phyloP scores from a whole-genome alignment of 805 yeast genomes.

The Starmerella floris region DNA sequence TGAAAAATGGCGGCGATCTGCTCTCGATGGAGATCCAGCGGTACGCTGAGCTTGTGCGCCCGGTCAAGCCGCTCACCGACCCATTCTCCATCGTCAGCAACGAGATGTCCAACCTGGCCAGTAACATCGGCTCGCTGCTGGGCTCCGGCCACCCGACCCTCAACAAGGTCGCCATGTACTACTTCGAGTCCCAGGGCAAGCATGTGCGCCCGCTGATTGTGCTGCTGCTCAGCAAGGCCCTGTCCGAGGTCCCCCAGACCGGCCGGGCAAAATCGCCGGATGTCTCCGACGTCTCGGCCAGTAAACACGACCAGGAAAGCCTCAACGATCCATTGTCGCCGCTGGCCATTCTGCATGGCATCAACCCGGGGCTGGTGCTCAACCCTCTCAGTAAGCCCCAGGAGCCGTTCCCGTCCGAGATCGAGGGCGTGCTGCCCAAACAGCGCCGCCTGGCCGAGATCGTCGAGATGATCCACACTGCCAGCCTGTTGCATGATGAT shows the following conservation, averaged over 20 bases:
- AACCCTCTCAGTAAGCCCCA: conserved; percentile 78
- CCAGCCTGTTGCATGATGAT: conserved; percentile 88
- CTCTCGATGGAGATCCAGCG: conserved; percentile 21
- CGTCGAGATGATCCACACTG: conserved; percentile 97
- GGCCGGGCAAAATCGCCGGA: conserved; percentile 52
- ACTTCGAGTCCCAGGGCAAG: conserved; percentile 92
- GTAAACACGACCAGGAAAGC: conserved; percentile 18
- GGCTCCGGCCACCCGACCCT: conserved; percentile 92
- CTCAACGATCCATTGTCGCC: conserved; percentile 51
- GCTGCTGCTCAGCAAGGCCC: conserved; percentile 65
- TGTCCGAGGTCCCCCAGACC: conserved; percentile 53
- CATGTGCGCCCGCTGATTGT: conserved; percentile 88
- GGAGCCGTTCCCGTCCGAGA: conserved; percentile 49
- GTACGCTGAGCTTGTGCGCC: conserved; percentile 26
- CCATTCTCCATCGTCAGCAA: conserved; percentile 84
- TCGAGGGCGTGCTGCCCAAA: conserved; percentile 78
- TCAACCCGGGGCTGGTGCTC: conserved; percentile 64
- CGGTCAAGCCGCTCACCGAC: conserved; percentile 41
- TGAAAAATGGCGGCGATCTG: conserved; percentile 10
- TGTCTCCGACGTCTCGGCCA: conserved; percentile 23
- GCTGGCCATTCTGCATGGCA: conserved; percentile 70
- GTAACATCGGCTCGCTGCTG: conserved; percentile 69
- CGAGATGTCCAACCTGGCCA: conserved; percentile 82
- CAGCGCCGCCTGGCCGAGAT: conserved; percentile 93
- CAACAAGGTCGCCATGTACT: conserved; percentile 84